Evolutionary conservation across 208 protist species (phyloP).

Genomic region (Crithidia brevicula): DNA sequence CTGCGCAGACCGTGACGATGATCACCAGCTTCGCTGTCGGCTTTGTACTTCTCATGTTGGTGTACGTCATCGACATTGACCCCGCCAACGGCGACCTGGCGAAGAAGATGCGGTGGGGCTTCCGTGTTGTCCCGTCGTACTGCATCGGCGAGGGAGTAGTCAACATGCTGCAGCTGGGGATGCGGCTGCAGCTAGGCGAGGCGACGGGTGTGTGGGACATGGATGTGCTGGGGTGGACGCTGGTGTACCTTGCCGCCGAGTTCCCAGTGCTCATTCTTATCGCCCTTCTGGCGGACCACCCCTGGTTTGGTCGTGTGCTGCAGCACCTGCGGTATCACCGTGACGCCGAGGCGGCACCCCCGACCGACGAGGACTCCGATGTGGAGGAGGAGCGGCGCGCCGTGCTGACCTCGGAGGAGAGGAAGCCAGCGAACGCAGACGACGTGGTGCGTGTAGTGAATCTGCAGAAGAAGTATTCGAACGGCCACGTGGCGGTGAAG

Average conservation of each 20-base stretch:
- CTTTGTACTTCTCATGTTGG: slow-evolving; percentile 44
- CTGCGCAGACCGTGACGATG: slow-evolving; percentile 51
- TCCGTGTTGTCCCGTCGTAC: slow-evolving; percentile 58
- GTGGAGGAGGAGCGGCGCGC: slow-evolving; percentile 44
- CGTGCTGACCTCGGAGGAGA: slow-evolving; percentile 26
- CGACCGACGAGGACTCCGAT: slow-evolving; percentile 42
- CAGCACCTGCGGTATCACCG: slow-evolving; percentile 9
- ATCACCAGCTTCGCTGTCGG: slow-evolving; percentile 42
- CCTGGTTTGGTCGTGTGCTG: not conserved
- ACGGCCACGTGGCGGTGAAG: slow-evolving; percentile 45
- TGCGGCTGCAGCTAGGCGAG: not conserved
- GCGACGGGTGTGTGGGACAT: slow-evolving; percentile 24
- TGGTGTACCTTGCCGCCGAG: slow-evolving; percentile 50
- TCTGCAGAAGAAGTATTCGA: slow-evolving; percentile 33
- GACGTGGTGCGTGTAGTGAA: slow-evolving; percentile 43
- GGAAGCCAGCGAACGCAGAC: slow-evolving; percentile 4
- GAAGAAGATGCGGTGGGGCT: slow-evolving; percentile 34
- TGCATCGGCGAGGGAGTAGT: slow-evolving; percentile 59
- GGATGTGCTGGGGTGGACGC: slow-evolving; percentile 28
- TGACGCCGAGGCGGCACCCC: not conserved
- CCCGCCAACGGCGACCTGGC: slow-evolving; percentile 10
- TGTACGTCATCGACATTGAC: slow-evolving; percentile 37
- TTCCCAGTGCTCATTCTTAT: slow-evolving; percentile 31
- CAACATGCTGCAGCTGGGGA: slow-evolving; percentile 32
- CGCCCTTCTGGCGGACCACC: slow-evolving; percentile 41